Base-by-base conservation (phyloP, 1,139 yeast species). In the Candida glucosophila region DNA sequence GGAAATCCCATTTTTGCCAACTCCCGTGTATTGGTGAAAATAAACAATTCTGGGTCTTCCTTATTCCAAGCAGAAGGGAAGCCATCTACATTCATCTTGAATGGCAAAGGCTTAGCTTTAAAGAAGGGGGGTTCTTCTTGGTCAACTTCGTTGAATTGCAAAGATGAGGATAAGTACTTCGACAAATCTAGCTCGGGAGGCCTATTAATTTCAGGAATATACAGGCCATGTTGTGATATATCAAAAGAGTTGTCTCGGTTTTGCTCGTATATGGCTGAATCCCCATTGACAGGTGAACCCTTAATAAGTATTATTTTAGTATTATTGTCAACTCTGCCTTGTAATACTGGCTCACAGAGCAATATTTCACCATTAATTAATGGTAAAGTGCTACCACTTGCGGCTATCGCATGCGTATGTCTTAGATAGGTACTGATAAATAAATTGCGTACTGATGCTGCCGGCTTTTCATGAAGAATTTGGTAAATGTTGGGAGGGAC, bases 341-440 rank as follows among this genome's bases (percentile, higher is more conserved):
- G 92, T 22, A 70, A 71, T 1, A 73, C 63, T 1, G 94, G 93
- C 37, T 80, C 93, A 44, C 86, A 72, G 17, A 77, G 63, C 5
- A 69, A 47, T 4, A 81, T 66, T 6, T 41, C 42, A 3, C 77
- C 80, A 37, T 68, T 63, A 15, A 71, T 44, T n/a, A 47, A 43
- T 33, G 65, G 43, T 3, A 71, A 44, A 3, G 41, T 28, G 29
- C 59, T 65, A 17, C 54, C 55, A 15, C 49, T 47, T 2, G 63
- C 54, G 10, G 64, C 54, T 6, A 52, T 40, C 8, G 61, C 66
- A 22, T 28, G 23, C n/a, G 37, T 44, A 31, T 35, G 44, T 5
- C 12, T 41, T 26, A 47, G 47, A 32, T 40, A 64, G 30, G 39
- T 52, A 18, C 35, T 41, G 25, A 40, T 34, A 35, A 52, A 55